These are phyloP conservation scores for Neurospora hispaniola DNA, from an alignment of 495 filamentous ascomycete genomes.

Conservation along the genomic window DNA sequence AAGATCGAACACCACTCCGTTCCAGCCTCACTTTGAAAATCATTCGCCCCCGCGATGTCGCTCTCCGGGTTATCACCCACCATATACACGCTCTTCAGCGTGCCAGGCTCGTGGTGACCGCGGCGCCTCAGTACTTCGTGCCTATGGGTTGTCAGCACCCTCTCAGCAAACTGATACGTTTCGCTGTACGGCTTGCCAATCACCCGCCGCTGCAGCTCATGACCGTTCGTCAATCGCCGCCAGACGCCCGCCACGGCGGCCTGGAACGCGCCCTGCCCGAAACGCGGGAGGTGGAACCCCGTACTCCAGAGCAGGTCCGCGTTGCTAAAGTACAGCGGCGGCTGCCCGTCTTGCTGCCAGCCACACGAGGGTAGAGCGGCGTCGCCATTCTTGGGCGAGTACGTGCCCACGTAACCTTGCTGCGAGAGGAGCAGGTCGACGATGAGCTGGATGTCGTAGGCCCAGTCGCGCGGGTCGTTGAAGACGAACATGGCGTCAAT, in stretches of 20 bases:
- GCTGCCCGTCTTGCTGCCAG: conserved; percentile 70
- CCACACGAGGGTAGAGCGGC: conserved; percentile 54
- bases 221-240: conserved; percentile 56
- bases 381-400: conserved; percentile 52
- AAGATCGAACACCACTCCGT: conserved; percentile 73
- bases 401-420: conserved; percentile 64
- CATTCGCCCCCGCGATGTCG: conserved; percentile 86
- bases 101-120: conserved; percentile 9
- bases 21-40: conserved; percentile 50
- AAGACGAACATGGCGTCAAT: conserved; percentile 82
- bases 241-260: conserved; percentile 71
- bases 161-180: conserved; percentile 81
- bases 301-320: conserved; percentile 85
- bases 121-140: conserved; percentile 28
- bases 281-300: conserved; percentile 68
- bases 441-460: conserved; percentile 72
- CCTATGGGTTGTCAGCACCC: conserved; percentile 52
- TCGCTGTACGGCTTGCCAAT: conserved; percentile 72
- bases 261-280: conserved; percentile 90
- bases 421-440: conserved; percentile 69
- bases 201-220: conserved; percentile 49
- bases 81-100: conserved; percentile 74
- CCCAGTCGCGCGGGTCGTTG: conserved; percentile 92
- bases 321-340: conserved; percentile 73
- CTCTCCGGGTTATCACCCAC: conserved; percentile 94